Evolutionary conservation across 2,329 filamentous ascomycete species (phyloP).

Genomic region (Diaporthe amygdali): DNA sequence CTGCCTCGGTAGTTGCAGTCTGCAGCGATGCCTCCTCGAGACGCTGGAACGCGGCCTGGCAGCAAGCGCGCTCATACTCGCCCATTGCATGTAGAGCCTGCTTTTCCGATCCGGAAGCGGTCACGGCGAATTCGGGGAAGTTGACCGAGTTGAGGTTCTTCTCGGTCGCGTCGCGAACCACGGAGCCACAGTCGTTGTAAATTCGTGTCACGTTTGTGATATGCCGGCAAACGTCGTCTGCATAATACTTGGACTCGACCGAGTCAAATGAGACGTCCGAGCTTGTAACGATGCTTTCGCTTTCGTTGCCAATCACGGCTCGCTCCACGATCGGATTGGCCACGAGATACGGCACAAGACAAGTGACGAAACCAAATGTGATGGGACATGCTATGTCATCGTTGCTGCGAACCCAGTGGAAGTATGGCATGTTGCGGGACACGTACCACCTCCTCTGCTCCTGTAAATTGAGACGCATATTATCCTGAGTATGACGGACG

Average conservation of each 20-base stretch:
- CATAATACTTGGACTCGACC: background rate
- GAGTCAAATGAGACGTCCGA: background rate
- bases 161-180: constrained; percentile 35
- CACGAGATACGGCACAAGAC: too few relatives aligned
- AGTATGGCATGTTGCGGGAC: too few relatives aligned
- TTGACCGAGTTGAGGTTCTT: constrained; percentile 38
- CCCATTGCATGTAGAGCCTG: background rate
- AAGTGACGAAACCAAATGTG: too few relatives aligned
- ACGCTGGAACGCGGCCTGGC: background rate
- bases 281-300: background rate
- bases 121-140: constrained; percentile 29
- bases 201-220: constrained; percentile 35
- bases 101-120: background rate
- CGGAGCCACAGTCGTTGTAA: constrained; percentile 42
- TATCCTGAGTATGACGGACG: too few relatives aligned
- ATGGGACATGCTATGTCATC: too few relatives aligned
- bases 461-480: too few relatives aligned
- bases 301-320: background rate
- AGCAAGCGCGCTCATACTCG: background rate
- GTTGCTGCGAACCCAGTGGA: too few relatives aligned
- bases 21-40: background rate
- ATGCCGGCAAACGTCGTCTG: constrained; percentile 21
- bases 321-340: too few relatives aligned
- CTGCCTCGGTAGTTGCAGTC: background rate
- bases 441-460: too few relatives aligned